Conservation (phyloP, 2,329 filamentous ascomycete genomes). For the Diaporthe batatas region DNA sequence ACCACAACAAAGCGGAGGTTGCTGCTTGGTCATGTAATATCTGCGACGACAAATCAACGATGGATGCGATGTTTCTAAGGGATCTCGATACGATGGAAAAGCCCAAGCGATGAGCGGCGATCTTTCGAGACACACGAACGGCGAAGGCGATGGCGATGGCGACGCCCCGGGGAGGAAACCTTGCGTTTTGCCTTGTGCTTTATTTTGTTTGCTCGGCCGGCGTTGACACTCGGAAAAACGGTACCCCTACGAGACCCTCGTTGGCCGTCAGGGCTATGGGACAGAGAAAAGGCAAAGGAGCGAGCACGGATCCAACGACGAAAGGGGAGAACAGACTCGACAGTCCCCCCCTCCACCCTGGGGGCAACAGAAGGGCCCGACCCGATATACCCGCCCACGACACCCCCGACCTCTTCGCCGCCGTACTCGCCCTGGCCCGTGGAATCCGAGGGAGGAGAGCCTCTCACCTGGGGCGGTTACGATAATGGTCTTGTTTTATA, state of each 20-base stretch:
- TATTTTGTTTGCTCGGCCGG: slow-evolving; percentile 40
- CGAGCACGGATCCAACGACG: slow-evolving; percentile 32
- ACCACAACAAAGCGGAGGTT: slow-evolving; percentile 91
- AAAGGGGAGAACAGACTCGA: slow-evolving; percentile 10
- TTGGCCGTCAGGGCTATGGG: slow-evolving; percentile 27
- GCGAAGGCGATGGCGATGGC: slow-evolving; percentile 37
- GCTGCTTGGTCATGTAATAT: slow-evolving; percentile 92
- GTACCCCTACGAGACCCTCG: slow-evolving; percentile 34
- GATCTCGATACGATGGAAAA: slow-evolving; percentile 36
- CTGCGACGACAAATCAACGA: slow-evolving; percentile 35
- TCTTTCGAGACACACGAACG: slow-evolving; percentile 39
- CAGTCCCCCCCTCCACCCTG: not conserved
- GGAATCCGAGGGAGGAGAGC: slow-evolving; percentile 24
- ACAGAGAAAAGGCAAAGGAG: slow-evolving; percentile 32
- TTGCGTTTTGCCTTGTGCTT: slow-evolving; percentile 41
- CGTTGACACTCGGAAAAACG: slow-evolving; percentile 43
- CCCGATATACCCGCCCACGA: slow-evolving; percentile 27
- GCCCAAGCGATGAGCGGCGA: slow-evolving; percentile 35
- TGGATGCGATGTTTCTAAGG: slow-evolving; percentile 40
- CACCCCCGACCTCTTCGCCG: slow-evolving; percentile 33
- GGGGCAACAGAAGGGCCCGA: slow-evolving; percentile 32
- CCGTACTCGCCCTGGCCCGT: slow-evolving; percentile 23
- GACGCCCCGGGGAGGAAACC: slow-evolving; percentile 36
- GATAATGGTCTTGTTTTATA: slow-evolving; percentile 47
- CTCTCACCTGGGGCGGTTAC: slow-evolving; percentile 40